phyloP scores from a whole-genome alignment of 2,329 filamentous ascomycete genomes.

The Beauveria sp. region DNA sequence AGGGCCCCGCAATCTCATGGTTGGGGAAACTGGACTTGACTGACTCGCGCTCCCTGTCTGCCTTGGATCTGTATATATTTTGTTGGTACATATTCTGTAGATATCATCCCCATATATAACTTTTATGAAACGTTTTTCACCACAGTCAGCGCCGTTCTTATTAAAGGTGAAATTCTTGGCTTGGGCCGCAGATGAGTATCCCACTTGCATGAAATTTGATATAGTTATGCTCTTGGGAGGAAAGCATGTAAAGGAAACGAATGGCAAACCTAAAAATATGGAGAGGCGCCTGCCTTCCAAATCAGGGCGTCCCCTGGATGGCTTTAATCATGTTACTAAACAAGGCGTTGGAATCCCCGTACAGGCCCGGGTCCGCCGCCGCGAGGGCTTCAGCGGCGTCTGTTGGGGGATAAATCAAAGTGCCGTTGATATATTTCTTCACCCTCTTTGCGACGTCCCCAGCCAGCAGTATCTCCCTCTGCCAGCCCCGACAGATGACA shows the following conservation, averaged over 20 bases:
- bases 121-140: not conserved
- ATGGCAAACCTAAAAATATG: not conserved
- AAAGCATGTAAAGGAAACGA: not conserved
- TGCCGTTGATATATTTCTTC: constrained; percentile 26
- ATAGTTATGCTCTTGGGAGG: not conserved
- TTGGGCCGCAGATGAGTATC: too few relatives aligned
- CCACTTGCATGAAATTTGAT: too few relatives aligned
- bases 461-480: constrained; percentile 19
- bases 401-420: constrained; percentile 26
- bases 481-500: constrained; percentile 24
- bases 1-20: not conserved
- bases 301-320: not conserved
- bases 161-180: too few relatives aligned
- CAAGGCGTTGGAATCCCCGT: constrained; percentile 7
- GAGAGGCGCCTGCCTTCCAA: not conserved
- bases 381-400: constrained; percentile 18
- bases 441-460: constrained; percentile 24
- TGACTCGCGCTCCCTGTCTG: too few relatives aligned
- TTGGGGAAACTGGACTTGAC: not conserved
- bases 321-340: not conserved
- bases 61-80: not conserved
- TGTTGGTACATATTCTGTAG: not conserved
- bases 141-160: too few relatives aligned
- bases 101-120: not conserved
- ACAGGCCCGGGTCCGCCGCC: constrained; percentile 17